Percentiles rank a stretch among this genome's conserved stretches.
Conservation (phyloP, 768 basidiomycete genomes). For the Pleurotus giganteus region DNA sequence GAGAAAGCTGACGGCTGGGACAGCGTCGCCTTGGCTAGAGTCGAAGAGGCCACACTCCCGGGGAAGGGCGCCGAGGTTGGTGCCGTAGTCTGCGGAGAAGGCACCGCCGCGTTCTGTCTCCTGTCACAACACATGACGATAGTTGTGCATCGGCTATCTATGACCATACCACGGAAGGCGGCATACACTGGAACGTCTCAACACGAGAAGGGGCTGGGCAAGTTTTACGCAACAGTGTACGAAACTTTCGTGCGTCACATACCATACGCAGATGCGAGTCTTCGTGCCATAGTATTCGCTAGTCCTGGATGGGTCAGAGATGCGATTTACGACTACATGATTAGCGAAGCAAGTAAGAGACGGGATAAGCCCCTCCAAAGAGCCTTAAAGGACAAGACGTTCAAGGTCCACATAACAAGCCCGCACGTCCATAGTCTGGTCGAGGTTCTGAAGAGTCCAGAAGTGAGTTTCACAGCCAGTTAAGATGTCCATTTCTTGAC, state of each 20-base stretch:
- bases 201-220: constrained; percentile 87
- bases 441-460: constrained; percentile 92
- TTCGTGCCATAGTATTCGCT: constrained; percentile 93
- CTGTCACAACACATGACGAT: constrained; percentile 97
- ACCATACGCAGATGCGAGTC: constrained; percentile 67
- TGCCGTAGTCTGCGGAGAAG: constrained; percentile 95
- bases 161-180: constrained; percentile 89
- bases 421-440: constrained; percentile 95
- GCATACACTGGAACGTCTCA: constrained; percentile 77
- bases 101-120: constrained; percentile 90
- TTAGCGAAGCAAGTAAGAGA: constrained; percentile 75
- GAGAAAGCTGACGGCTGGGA: constrained; percentile 93
- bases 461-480: constrained; percentile 48
- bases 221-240: constrained; percentile 83
- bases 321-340: constrained; percentile 78
- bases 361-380: constrained; percentile 82
- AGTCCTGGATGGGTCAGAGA: constrained; percentile 97
- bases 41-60: constrained; percentile 88
- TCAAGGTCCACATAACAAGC: constrained; percentile 90
- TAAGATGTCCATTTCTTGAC: neutral
- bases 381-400: constrained; percentile 75
- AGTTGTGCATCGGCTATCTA: constrained; percentile 85
- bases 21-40: constrained; percentile 74
- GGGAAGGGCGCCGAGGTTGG: constrained; percentile 96
- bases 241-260: constrained; percentile 88